A percentile compares a stretch with the other conserved stretches of the same genome.
Evolutionary conservation across 1,284 basidiomycete species (phyloP).

Genomic region (Gastroboletus turbinatus): DNA sequence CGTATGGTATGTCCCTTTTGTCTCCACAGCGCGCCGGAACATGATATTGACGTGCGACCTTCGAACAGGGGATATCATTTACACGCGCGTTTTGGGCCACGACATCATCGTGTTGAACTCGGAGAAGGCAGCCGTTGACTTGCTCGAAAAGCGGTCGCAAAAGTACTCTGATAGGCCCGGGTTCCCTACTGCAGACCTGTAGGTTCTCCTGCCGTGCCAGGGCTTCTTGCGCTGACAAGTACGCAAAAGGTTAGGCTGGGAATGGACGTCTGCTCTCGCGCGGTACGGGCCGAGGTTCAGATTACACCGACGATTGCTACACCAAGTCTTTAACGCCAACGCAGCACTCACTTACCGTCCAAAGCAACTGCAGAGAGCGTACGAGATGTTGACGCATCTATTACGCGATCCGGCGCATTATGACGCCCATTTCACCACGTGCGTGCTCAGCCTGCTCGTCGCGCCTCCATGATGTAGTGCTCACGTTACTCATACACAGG

Average conservation of each 20-base stretch:
- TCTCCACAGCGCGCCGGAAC: neutral
- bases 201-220: neutral
- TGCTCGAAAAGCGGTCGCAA: slow-evolving; percentile 24
- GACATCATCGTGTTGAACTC: slow-evolving; percentile 20
- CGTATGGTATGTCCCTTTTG: neutral
- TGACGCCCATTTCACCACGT: slow-evolving; percentile 11
- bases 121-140: slow-evolving; percentile 11
- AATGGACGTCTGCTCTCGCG: slow-evolving; percentile 4
- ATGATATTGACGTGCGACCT: neutral
- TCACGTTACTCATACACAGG: slow-evolving; percentile 2
- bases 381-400: slow-evolving; percentile 11
- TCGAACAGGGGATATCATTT: slow-evolving; percentile 11
- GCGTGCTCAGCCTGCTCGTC: neutral
- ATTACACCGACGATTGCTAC: slow-evolving; percentile 14
- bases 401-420: slow-evolving; percentile 10
- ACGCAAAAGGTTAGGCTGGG: slow-evolving; percentile 13
- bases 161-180: slow-evolving; percentile 24
- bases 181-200: slow-evolving; percentile 10
- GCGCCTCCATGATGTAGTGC: neutral
- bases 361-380: slow-evolving; percentile 14
- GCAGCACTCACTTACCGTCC: slow-evolving; percentile 13
- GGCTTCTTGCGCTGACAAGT: neutral
- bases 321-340: slow-evolving; percentile 17
- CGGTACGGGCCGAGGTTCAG: slow-evolving; percentile 17
- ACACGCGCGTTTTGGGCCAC: slow-evolving; percentile 7